Conservation (phyloP, 306 rosid genomes). For the Pueraria montana region DNA sequence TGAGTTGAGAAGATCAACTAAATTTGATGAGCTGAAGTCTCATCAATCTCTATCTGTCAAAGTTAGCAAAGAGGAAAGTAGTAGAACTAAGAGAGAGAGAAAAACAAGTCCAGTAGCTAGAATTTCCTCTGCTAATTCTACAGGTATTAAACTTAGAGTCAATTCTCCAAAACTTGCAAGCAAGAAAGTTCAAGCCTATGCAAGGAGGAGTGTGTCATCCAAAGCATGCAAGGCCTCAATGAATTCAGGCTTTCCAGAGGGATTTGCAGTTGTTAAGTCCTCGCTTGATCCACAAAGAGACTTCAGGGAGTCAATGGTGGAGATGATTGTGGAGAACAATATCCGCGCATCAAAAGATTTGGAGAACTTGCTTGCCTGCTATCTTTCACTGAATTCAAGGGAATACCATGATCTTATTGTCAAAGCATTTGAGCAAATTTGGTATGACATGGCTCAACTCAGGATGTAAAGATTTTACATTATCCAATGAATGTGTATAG, state of each 20-base stretch:
- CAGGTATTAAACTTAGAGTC: slow-evolving; percentile 70
- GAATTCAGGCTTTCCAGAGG: slow-evolving; percentile 60
- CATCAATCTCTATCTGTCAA: slow-evolving; percentile 50
- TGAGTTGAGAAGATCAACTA: slow-evolving; percentile 51
- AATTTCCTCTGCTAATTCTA: slow-evolving; percentile 54
- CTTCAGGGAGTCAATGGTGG: slow-evolving; percentile 84
- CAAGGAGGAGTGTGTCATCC: slow-evolving; percentile 69
- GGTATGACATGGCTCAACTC: slow-evolving; percentile 73
- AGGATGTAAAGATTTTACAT: slow-evolving; percentile 51
- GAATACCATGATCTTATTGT: slow-evolving; percentile 79
- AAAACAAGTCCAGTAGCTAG: slow-evolving; percentile 44
- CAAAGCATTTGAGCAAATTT: slow-evolving; percentile 86
- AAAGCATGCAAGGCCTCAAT: slow-evolving; percentile 44
- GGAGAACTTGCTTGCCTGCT: slow-evolving; percentile 88
- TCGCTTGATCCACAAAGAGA: slow-evolving; percentile 80
- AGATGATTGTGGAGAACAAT: slow-evolving; percentile 85
- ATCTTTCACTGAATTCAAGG: slow-evolving; percentile 78
- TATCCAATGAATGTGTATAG: slow-evolving; percentile 50
- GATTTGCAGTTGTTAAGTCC: slow-evolving; percentile 78
- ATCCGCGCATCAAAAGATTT: slow-evolving; percentile 71
- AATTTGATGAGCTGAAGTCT: slow-evolving; percentile 43
- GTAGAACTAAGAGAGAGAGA: slow-evolving; percentile 40
- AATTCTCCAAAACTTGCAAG: slow-evolving; percentile 72
- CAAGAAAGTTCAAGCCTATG: slow-evolving; percentile 63
- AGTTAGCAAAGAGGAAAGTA: slow-evolving; percentile 53